Base-by-base conservation (phyloP, 257 asterid species). In the Striga asiatica region DNA sequence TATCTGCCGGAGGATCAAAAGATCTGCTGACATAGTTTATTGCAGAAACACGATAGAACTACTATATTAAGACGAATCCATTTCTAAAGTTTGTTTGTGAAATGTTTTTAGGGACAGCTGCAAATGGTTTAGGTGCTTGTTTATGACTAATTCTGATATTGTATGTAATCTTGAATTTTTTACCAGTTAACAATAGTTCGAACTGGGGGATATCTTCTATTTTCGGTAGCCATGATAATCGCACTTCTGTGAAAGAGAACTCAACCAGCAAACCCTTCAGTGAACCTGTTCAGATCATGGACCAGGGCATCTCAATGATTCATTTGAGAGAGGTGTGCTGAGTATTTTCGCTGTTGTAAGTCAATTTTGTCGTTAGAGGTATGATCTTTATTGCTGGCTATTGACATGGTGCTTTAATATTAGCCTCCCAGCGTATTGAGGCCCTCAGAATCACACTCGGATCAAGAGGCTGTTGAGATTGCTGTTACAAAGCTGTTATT, bases 161-260 rank as follows among this genome's bases (percentile, higher is more conserved):
- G 22, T 21, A 49, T 50, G 22, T 21, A 49, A 42, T 32, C 39
- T 17, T 54, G 42, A 48, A 54, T 65, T 35, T 21, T 65, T 31
- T 5, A 31, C 35, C 81, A 82, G 95, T 70, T 60, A 70, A 61
- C 68, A 79, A 61, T 67, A 81, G 78, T 67, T 84, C 98, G 23
- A 52, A 67, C 56, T 91, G 99, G 97, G 94, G 99, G 51, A 84
- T 92, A 69, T 79, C 99, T 62, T 84, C 99, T 22, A 88, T 92
- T 50, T 88, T 92, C 64, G 97, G 99, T 52, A 74, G 92, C 35
- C 52, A 70, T 42, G 74, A 74, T 53, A 70, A 66, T 65, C 91
- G 94, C 35, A 7, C 78, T 21, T 56, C 82, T 70, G 61, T 60
- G 5, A 88, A 82, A 66, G 97, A 82, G 49, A 78, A 68, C 68